Evolutionary conservation across 768 basidiomycete species (phyloP).

Genomic region (Pleurotus sapidus): DNA sequence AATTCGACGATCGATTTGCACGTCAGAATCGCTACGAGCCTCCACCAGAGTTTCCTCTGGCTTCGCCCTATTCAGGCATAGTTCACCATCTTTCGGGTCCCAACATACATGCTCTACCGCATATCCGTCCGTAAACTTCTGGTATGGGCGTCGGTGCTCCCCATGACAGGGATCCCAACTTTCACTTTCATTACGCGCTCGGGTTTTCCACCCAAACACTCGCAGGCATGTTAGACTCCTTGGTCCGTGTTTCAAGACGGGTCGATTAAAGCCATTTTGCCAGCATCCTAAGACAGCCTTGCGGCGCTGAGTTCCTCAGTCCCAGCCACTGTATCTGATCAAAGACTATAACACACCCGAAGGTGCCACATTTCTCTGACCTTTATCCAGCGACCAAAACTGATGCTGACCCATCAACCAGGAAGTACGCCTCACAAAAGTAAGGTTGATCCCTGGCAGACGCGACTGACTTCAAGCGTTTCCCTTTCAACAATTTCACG

Average conservation of each 20-base stretch:
- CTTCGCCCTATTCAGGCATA: constrained; percentile 88
- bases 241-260: constrained; percentile 86
- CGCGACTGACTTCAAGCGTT: too few relatives aligned
- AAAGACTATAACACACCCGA: constrained; percentile 65
- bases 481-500: too few relatives aligned
- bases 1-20: constrained; percentile 95
- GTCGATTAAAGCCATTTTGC: constrained; percentile 77
- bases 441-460: too few relatives aligned
- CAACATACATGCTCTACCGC: constrained; percentile 83
- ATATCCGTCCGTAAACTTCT: constrained; percentile 70
- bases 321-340: constrained; percentile 51
- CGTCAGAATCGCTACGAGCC: constrained; percentile 94
- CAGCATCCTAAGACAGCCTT: constrained; percentile 68
- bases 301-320: constrained; percentile 63
- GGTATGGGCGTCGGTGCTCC: constrained; percentile 75
- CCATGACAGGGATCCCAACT: constrained; percentile 61
- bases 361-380: constrained; percentile 59
- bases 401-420: constrained; percentile 67
- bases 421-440: too few relatives aligned
- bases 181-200: constrained; percentile 81
- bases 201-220: constrained; percentile 89
- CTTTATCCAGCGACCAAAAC: constrained; percentile 61
- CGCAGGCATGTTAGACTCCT: constrained; percentile 84
- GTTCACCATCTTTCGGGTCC: constrained; percentile 91
- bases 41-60: constrained; percentile 97